These are phyloP conservation scores for Phaeosphaeria sp. DNA, from an alignment of 2,329 filamentous ascomycete species.

Conservation along the genomic window DNA sequence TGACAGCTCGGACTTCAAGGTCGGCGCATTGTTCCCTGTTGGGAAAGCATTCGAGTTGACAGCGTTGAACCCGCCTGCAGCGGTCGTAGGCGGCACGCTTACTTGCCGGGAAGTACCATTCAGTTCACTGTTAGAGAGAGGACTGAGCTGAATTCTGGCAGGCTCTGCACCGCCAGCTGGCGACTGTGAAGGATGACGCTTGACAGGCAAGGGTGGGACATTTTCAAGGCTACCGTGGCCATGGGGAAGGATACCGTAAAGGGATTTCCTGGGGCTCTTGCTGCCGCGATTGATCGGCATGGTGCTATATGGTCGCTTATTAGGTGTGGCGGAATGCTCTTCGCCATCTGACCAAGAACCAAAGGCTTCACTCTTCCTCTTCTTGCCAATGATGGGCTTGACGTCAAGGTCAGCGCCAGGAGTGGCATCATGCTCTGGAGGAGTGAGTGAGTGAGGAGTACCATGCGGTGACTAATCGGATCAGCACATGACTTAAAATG, in stretches of 20 bases:
- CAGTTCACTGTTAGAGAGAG: conserved; percentile 37
- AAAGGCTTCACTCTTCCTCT: conserved; percentile 44
- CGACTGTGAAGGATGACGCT: conserved; percentile 25
- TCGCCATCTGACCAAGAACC: conserved; percentile 40
- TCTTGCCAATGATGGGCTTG: conserved; percentile 32
- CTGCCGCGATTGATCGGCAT: conserved; percentile 32
- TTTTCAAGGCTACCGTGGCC: conserved; percentile 33
- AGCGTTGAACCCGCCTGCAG: conserved; percentile 24
- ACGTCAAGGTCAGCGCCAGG: conserved; percentile 29
- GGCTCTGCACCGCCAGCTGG: conserved; percentile 26
- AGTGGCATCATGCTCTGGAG: conserved; percentile 26
- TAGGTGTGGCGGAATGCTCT: conserved; percentile 28
- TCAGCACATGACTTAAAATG: conserved; percentile 17
- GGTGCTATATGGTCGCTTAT: conserved; percentile 39
- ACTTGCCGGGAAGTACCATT: conserved; percentile 31
- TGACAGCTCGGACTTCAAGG: conserved; percentile 14
- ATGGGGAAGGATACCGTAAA: conserved; percentile 30
- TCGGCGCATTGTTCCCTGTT: conserved; percentile 28
- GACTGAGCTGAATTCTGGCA: conserved; percentile 32
- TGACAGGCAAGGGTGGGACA: conserved; percentile 30
- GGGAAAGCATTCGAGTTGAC: conserved; percentile 33
- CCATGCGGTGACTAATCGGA: conserved; percentile 34
- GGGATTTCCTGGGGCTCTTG: conserved; percentile 37
- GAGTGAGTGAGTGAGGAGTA: conserved; percentile 37
- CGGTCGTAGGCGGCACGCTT: conserved; percentile 12